Conservation (phyloP, 2,329 filamentous ascomycete species). For the Colletotrichum camelliae region DNA sequence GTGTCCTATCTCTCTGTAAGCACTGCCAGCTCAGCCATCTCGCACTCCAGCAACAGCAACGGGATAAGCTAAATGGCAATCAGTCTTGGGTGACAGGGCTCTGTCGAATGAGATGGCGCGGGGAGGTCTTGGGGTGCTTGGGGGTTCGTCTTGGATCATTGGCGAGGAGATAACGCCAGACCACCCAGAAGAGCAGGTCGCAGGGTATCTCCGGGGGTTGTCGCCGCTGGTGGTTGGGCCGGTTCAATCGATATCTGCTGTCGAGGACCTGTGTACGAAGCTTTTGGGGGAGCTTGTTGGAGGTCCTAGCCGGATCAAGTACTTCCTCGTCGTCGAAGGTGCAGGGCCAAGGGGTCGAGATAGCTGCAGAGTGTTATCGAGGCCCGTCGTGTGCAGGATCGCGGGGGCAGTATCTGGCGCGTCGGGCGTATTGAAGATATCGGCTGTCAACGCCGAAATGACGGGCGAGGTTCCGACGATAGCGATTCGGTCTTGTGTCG, state of each 20-base stretch:
- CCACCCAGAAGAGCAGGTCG: constrained; percentile 3
- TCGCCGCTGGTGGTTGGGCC: background rate
- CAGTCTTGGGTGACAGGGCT: background rate
- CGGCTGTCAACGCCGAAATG: background rate
- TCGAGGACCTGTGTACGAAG: background rate
- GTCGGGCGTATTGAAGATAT: background rate
- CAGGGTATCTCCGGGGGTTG: background rate
- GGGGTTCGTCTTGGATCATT: background rate
- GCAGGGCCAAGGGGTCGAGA: background rate
- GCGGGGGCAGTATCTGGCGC: background rate
- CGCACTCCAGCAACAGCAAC: background rate
- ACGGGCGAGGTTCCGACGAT: background rate
- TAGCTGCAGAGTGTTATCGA: background rate
- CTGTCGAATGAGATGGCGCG: background rate
- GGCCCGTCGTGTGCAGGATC: background rate
- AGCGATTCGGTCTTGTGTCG: background rate
- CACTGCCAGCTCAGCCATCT: background rate
- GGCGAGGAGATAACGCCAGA: background rate
- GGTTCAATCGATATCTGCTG: background rate
- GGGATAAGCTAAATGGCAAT: background rate
- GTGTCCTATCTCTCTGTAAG: background rate
- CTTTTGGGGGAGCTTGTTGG: background rate
- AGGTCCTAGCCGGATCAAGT: background rate
- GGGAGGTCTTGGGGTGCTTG: background rate
- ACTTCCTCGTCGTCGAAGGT: background rate